A percentile compares a stretch with the other conserved stretches of the same genome.
phyloP scores from a whole-genome alignment of 352 stramenopile genomes.

The Pythium aristosporum region DNA sequence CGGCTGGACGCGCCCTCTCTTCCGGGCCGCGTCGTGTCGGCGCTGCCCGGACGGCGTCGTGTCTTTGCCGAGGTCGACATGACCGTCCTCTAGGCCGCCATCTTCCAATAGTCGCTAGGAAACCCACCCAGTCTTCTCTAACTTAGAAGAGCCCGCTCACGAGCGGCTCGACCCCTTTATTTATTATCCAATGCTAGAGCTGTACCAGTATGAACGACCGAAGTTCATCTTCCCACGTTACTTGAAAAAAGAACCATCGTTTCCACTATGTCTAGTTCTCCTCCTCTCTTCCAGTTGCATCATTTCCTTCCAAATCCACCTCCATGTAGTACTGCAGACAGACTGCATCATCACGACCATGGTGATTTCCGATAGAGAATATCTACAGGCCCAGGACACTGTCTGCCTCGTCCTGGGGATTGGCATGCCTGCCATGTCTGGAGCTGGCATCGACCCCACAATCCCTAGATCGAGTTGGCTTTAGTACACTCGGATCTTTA shows the following conservation, averaged over 20 bases:
- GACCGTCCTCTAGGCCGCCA: conserved; percentile 1
- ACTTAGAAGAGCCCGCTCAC: conserved; percentile 14
- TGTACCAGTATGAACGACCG: conserved; percentile 9
- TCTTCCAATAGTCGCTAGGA: conserved; percentile 11
- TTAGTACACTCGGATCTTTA: too few relatives aligned
- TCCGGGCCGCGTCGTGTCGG: conserved; percentile 13
- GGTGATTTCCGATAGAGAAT: too few relatives aligned
- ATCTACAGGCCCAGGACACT: too few relatives aligned
- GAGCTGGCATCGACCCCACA: too few relatives aligned
- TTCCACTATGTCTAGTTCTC: neutral
- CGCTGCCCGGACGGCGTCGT: conserved; percentile 49
- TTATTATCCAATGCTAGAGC: conserved; percentile 12
- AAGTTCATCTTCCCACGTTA: conserved; percentile 3
- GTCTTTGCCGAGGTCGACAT: conserved; percentile 85
- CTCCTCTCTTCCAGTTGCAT: too few relatives aligned
- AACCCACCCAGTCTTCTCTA: conserved; percentile 1
- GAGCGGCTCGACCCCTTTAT: conserved; percentile 8
- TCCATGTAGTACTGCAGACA: too few relatives aligned
- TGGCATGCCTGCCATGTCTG: too few relatives aligned
- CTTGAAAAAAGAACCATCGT: neutral
- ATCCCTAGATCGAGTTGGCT: too few relatives aligned
- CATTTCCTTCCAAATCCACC: too few relatives aligned
- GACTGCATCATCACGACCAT: too few relatives aligned
- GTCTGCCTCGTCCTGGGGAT: too few relatives aligned
- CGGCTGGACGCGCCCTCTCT: conserved; percentile 24